These are phyloP conservation scores for Tolypocladium nubicola DNA, from an alignment of 2,329 filamentous ascomycete species.

Conservation along the genomic window DNA sequence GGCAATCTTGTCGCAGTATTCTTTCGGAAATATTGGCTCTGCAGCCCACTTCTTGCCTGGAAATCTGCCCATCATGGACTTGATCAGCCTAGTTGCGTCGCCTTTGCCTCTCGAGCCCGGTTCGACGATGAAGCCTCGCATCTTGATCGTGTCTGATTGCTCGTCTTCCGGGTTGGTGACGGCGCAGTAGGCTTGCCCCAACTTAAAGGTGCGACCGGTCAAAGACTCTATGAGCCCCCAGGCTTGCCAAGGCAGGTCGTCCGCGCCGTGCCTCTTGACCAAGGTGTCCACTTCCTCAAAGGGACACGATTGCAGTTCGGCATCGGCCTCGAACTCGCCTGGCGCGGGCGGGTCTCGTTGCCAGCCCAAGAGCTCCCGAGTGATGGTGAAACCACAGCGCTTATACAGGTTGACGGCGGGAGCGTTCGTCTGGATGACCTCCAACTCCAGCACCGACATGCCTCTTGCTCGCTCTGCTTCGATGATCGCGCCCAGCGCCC, in stretches of 20 bases:
- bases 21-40: not conserved
- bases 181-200: not conserved
- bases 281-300: not conserved
- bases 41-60: not conserved
- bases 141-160: not conserved
- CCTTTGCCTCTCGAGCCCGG: not conserved
- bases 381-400: not conserved
- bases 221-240: not conserved
- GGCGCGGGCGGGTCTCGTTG: not conserved
- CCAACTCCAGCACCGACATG: not conserved
- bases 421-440: not conserved
- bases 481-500: not conserved
- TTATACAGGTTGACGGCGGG: not conserved
- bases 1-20: not conserved
- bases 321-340: not conserved
- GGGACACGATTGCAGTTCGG: not conserved
- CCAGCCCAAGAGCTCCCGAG: not conserved
- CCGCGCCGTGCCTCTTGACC: not conserved
- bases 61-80: not conserved
- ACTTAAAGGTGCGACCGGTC: not conserved
- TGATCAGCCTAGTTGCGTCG: not conserved
- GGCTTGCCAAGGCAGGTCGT: not conserved
- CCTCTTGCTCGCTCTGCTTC: not conserved
- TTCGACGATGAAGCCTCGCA: not conserved
- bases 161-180: not conserved